Conservation (phyloP, 163 green algal species). For the Smithsoniella earleae region DNA sequence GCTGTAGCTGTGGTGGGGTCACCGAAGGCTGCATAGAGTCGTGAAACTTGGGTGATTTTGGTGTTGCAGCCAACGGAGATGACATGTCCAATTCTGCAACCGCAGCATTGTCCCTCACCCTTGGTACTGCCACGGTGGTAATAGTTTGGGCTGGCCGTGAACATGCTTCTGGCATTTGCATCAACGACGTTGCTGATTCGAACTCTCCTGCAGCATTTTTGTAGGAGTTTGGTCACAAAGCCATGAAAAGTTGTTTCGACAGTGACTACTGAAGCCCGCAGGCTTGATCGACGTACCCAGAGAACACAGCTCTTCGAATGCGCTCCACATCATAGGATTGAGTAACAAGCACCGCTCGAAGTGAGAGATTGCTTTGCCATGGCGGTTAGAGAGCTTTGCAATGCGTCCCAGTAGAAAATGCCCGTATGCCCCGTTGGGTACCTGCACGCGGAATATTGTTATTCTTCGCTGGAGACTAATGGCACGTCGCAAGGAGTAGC, state of each 20-base stretch:
- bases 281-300: too few relatives aligned
- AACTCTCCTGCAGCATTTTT: conserved; percentile 15
- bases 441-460: conserved; percentile 42
- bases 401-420: conserved; percentile 77
- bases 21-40: too few relatives aligned
- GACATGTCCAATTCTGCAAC: too few relatives aligned
- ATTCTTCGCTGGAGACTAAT: background rate
- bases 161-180: conserved; percentile 11
- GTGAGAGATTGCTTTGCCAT: conserved; percentile 46
- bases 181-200: conserved; percentile 11
- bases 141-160: conserved; percentile 13
- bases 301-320: conserved; percentile 82
- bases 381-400: conserved; percentile 53
- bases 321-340: conserved; percentile 84
- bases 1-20: too few relatives aligned
- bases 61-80: too few relatives aligned
- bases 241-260: too few relatives aligned
- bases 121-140: conserved; percentile 15
- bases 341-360: conserved; percentile 61
- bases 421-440: conserved; percentile 71
- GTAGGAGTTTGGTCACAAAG: too few relatives aligned
- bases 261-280: too few relatives aligned
- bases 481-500: too few relatives aligned
- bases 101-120: too few relatives aligned
- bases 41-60: too few relatives aligned